phyloP scores from a whole-genome alignment of 805 yeast genomes.

The Candida argentea region DNA sequence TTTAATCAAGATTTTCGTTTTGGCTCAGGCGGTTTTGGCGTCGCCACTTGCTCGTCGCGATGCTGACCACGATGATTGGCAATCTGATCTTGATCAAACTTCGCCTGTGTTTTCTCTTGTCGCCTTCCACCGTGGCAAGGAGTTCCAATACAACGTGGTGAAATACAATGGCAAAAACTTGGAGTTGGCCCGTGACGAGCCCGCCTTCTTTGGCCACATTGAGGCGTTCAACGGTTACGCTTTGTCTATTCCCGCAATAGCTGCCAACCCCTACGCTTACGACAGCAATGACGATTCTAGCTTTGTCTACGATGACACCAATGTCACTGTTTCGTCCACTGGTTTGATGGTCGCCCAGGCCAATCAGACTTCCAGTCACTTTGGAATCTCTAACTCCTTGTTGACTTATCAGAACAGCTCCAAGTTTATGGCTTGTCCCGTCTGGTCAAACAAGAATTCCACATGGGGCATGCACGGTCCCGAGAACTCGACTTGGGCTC shows the following conservation, averaged over 20 bases:
- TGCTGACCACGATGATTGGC: too few species aligned
- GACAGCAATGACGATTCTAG: too few species aligned
- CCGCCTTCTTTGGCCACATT: constrained; percentile 27
- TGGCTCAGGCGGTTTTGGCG: too few species aligned
- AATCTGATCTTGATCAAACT: too few species aligned
- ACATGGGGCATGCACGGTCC: too few species aligned
- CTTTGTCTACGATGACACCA: constrained; percentile 3
- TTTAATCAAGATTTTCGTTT: too few species aligned
- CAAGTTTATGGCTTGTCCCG: constrained; percentile 24
- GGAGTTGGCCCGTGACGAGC: constrained; percentile 19
- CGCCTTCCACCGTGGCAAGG: constrained; percentile 24
- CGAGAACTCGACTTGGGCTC: too few species aligned
- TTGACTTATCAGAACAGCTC: constrained; percentile 23
- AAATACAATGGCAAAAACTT: constrained; percentile 24
- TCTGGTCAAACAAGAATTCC: neutral
- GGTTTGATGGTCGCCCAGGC: constrained; percentile 16
- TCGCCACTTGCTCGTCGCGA: too few species aligned
- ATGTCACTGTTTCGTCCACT: constrained; percentile 18
- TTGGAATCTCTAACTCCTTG: constrained; percentile 19
- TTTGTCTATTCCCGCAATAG: constrained; percentile 20
- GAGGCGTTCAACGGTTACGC: constrained; percentile 23
- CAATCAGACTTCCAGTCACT: constrained; percentile 11
- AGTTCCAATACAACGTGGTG: constrained; percentile 22
- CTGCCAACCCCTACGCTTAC: too few species aligned
- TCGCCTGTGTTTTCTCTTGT: constrained; percentile 27